Evolutionary conservation across 2,329 filamentous ascomycete genomes (phyloP).

Genomic region (Stagonosporopsis chrysanthemi): DNA sequence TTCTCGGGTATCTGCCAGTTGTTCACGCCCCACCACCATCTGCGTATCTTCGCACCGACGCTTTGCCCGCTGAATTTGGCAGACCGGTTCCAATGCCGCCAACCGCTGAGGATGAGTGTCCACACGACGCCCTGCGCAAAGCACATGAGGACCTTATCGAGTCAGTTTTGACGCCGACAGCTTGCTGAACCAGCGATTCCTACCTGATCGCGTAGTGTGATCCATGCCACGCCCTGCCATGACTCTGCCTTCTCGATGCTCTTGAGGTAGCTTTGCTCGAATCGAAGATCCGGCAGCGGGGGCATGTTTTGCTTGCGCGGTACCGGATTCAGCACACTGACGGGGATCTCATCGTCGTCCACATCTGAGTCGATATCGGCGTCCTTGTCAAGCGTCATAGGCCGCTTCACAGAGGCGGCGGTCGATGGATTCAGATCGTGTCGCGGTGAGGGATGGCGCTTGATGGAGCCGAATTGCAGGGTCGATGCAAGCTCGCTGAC

Average conservation of each 20-base stretch:
- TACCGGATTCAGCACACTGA: conserved; percentile 66
- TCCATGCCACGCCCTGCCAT: conserved; percentile 80
- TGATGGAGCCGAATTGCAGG: conserved; percentile 81
- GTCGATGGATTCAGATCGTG: conserved; percentile 86
- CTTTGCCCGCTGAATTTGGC: conserved; percentile 78
- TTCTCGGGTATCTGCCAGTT: conserved; percentile 69
- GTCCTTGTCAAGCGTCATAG: conserved; percentile 56
- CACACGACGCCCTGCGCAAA: conserved; percentile 88
- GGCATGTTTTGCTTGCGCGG: conserved; percentile 70
- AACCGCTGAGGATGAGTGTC: conserved; percentile 83
- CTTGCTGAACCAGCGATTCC: not conserved
- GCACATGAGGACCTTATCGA: conserved; percentile 78
- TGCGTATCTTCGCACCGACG: conserved; percentile 76
- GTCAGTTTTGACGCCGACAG: conserved; percentile 1
- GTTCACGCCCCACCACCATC: conserved; percentile 97
- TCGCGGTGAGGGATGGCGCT: conserved; percentile 70
- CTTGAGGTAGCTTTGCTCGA: conserved; percentile 97
- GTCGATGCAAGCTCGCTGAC: conserved; percentile 72
- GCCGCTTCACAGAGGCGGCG: conserved; percentile 70
- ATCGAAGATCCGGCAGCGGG: conserved; percentile 80
- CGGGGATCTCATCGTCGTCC: conserved; percentile 72
- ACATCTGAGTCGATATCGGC: conserved; percentile 56
- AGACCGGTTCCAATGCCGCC: conserved; percentile 87
- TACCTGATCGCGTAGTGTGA: conserved; percentile 90
- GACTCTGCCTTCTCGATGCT: conserved; percentile 82